Conservation (phyloP, 768 basidiomycete genomes). For the Epithele typhae region DNA sequence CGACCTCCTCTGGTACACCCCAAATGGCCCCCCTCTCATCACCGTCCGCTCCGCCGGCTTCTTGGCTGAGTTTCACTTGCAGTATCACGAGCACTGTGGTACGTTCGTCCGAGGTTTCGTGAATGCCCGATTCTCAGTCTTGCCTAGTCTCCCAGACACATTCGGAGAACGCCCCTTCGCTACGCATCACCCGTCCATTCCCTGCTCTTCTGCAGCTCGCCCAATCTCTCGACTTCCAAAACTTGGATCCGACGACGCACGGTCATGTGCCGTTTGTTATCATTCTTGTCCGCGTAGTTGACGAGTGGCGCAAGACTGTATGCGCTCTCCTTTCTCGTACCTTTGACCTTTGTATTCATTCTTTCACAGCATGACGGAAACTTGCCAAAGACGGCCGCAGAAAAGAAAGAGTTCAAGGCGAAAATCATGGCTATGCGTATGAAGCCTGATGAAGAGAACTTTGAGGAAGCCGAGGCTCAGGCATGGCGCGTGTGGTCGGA, state of each 20-base stretch:
- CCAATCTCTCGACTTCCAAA: slow-evolving; percentile 61
- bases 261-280: slow-evolving; percentile 87
- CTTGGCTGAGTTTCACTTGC: slow-evolving; percentile 82
- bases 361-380: slow-evolving; percentile 57
- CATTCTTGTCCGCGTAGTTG: slow-evolving; percentile 77
- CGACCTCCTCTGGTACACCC: slow-evolving; percentile 61
- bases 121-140: slow-evolving; percentile 59
- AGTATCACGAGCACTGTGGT: slow-evolving; percentile 87
- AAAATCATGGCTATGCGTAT: slow-evolving; percentile 55
- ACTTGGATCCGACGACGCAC: slow-evolving; percentile 87
- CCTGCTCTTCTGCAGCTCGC: slow-evolving; percentile 75
- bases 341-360: background rate
- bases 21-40: slow-evolving; percentile 62
- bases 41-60: slow-evolving; percentile 86
- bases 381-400: slow-evolving; percentile 48
- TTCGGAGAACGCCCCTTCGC: slow-evolving; percentile 52
- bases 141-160: slow-evolving; percentile 29
- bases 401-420: slow-evolving; percentile 78
- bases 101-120: slow-evolving; percentile 22
- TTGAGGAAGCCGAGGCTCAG: slow-evolving; percentile 89
- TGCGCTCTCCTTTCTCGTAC: background rate
- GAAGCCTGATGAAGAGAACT: slow-evolving; percentile 93
- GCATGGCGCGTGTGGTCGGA: slow-evolving; percentile 77
- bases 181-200: slow-evolving; percentile 90
- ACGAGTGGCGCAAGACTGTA: slow-evolving; percentile 79